A percentile compares a stretch with the other conserved stretches of the same genome.
These are phyloP conservation scores for Posidonia oceanica DNA, from an alignment of 116 monocot species.

Conservation along the genomic window DNA sequence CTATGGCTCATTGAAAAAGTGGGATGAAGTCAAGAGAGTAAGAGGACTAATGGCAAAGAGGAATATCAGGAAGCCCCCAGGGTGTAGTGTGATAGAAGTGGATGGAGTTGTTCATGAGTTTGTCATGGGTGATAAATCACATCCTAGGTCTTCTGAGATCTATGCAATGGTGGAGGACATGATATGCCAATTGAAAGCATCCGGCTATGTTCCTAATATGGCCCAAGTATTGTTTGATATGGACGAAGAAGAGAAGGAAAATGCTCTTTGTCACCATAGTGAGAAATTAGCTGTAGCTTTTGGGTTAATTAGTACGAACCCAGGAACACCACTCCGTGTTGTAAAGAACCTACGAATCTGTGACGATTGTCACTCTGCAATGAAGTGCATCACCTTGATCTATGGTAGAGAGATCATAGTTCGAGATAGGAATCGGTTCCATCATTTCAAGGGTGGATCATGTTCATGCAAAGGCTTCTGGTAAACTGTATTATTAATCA, in stretches of 20 bases:
- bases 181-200: slow-evolving; percentile 46
- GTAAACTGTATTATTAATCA: not conserved
- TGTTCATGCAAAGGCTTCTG: slow-evolving; percentile 18
- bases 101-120: slow-evolving; percentile 33
- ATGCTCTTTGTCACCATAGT: slow-evolving; percentile 3
- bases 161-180: too few relatives aligned
- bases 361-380: slow-evolving; percentile 11
- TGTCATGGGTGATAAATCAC: too few relatives aligned
- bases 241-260: slow-evolving; percentile 16
- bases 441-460: slow-evolving; percentile 7
- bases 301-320: slow-evolving; percentile 3
- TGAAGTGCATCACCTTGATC: slow-evolving; percentile 11
- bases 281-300: slow-evolving; percentile 22
- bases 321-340: not conserved
- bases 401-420: slow-evolving; percentile 11
- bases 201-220: too few relatives aligned
- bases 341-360: slow-evolving; percentile 20
- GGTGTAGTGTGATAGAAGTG: slow-evolving; percentile 50
- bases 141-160: too few relatives aligned
- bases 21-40: slow-evolving; percentile 3
- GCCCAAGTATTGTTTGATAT: slow-evolving; percentile 6
- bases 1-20: not conserved
- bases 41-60: slow-evolving; percentile 37
- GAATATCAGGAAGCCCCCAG: slow-evolving; percentile 39
- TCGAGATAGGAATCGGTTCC: slow-evolving; percentile 17